Evolutionary conservation across 495 filamentous ascomycete species (phyloP).

Genomic region (Thozetella sp.): DNA sequence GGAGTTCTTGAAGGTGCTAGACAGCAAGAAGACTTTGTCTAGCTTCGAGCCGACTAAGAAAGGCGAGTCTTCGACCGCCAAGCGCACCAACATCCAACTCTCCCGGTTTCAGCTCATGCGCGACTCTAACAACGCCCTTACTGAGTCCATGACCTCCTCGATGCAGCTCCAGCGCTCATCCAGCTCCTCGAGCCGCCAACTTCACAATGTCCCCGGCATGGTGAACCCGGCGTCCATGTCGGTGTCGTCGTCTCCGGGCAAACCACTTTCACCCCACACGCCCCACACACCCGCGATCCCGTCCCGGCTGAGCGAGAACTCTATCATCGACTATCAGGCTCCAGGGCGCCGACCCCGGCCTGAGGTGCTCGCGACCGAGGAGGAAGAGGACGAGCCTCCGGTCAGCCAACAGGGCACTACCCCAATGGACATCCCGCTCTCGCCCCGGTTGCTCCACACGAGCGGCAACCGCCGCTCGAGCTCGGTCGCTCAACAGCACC

Average conservation of each 20-base stretch:
- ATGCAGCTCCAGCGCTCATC: slow-evolving; percentile 81
- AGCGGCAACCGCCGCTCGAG: slow-evolving; percentile 65
- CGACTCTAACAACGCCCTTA: slow-evolving; percentile 81
- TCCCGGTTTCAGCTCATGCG: slow-evolving; percentile 80
- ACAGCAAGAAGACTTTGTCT: slow-evolving; percentile 76
- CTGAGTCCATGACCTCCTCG: slow-evolving; percentile 87
- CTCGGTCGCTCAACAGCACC: slow-evolving; percentile 75
- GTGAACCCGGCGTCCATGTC: slow-evolving; percentile 80
- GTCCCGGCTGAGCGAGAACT: slow-evolving; percentile 87
- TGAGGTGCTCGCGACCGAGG: slow-evolving; percentile 34
- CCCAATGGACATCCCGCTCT: slow-evolving; percentile 83
- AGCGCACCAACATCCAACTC: slow-evolving; percentile 69
- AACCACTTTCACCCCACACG: slow-evolving; percentile 90
- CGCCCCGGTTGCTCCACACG: slow-evolving; percentile 65
- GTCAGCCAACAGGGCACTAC: slow-evolving; percentile 53
- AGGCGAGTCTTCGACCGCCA: slow-evolving; percentile 57
- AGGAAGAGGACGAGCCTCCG: slow-evolving; percentile 35
- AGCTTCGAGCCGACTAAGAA: slow-evolving; percentile 63
- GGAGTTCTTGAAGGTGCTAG: slow-evolving; percentile 86
- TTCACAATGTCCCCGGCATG: slow-evolving; percentile 84
- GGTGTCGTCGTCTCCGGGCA: slow-evolving; percentile 84
- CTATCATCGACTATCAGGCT: slow-evolving; percentile 73
- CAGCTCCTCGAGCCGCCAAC: slow-evolving; percentile 79
- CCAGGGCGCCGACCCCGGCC: slow-evolving; percentile 16
- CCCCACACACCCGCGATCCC: slow-evolving; percentile 93